These are phyloP conservation scores for Euphorbia pulcherrima DNA, from an alignment of 345 rosid genomes.

Conservation along the genomic window DNA sequence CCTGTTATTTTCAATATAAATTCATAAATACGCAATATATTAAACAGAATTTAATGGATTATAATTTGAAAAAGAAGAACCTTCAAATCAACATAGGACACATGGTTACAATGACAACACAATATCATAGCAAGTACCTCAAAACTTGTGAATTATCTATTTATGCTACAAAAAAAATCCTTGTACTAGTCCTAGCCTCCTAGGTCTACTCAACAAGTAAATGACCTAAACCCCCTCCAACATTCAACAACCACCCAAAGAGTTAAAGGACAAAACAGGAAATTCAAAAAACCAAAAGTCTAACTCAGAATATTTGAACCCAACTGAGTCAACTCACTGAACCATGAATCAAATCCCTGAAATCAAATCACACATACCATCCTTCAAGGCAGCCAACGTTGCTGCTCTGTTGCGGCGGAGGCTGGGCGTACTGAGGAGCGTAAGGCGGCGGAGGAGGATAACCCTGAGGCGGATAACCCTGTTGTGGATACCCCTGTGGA, in stretches of 20 bases:
- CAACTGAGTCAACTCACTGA: neutral
- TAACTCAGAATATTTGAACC: neutral
- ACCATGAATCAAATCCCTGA: neutral
- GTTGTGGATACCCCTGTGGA: slow-evolving; percentile 52
- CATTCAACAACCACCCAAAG: neutral
- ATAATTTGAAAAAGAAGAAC: no score
- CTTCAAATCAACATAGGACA: neutral
- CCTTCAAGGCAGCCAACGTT: slow-evolving; percentile 62
- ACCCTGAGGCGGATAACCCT: slow-evolving; percentile 46
- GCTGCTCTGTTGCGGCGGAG: slow-evolving; percentile 49
- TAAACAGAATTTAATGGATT: no score
- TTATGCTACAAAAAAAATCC: no score
- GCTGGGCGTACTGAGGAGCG: slow-evolving; percentile 72
- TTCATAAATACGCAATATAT: no score
- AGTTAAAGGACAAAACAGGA: neutral
- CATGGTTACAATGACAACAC: neutral
- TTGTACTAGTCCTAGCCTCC: neutral
- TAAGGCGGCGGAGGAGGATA: slow-evolving; percentile 64
- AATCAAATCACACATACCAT: slow-evolving; percentile 46
- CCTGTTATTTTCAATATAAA: no score
- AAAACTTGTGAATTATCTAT: neutral
- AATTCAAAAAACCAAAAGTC: neutral
- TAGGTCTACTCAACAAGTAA: neutral
- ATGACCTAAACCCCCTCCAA: neutral
- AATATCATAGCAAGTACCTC: neutral